phyloP scores from a whole-genome alignment of 768 basidiomycete genomes.

The Mycena metata region DNA sequence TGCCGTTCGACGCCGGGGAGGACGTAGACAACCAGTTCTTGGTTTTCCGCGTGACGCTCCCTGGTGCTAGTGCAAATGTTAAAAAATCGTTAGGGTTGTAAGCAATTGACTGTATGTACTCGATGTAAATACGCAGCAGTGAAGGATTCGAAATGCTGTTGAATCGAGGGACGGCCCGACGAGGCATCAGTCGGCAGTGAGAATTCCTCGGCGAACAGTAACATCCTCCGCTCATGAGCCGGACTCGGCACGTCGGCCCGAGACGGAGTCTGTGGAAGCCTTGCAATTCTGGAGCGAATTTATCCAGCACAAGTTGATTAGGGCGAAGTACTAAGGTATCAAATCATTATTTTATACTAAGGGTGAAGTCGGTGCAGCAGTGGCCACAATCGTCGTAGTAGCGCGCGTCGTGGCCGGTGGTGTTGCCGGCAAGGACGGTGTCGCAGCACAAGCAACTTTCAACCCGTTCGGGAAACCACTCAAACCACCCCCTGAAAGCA shows the following conservation, averaged over 20 bases:
- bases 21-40: slow-evolving; percentile 75
- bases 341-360: neutral
- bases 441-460: slow-evolving; percentile 34
- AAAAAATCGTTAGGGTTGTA: slow-evolving; percentile 16
- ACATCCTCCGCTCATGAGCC: too few relatives aligned
- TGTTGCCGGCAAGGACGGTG: slow-evolving; percentile 30
- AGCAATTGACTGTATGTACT: neutral
- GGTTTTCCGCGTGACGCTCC: slow-evolving; percentile 72
- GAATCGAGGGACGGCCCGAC: too few relatives aligned
- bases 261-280: too few relatives aligned
- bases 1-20: slow-evolving; percentile 65
- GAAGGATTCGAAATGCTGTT: neutral
- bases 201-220: too few relatives aligned
- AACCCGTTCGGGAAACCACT: slow-evolving; percentile 31
- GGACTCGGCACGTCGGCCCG: too few relatives aligned
- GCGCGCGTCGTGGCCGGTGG: slow-evolving; percentile 34
- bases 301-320: too few relatives aligned
- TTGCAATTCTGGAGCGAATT: too few relatives aligned
- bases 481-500: slow-evolving; percentile 29
- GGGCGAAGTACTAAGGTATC: too few relatives aligned
- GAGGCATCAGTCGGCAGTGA: too few relatives aligned
- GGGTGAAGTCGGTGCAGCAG: slow-evolving; percentile 10
- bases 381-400: slow-evolving; percentile 31
- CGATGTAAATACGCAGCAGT: neutral
- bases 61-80: slow-evolving; percentile 46